Evolutionary conservation across 768 basidiomycete genomes (phyloP).

Genomic region (Chalciporus chontae): DNA sequence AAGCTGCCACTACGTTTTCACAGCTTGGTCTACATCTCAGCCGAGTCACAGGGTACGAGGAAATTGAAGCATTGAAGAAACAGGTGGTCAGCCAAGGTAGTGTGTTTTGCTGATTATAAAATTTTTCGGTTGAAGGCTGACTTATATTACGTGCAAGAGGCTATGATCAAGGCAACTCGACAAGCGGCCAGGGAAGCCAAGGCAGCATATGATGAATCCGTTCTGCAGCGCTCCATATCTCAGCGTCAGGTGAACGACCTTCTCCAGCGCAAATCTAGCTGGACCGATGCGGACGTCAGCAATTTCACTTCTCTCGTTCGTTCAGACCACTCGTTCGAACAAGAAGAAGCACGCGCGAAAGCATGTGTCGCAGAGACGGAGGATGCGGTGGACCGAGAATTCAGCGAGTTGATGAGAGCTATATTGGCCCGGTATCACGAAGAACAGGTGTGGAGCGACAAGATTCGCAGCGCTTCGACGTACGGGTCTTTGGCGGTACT

Average conservation of each 20-base stretch:
- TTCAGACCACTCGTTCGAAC: conserved; percentile 84
- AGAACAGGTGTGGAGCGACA: conserved; percentile 99
- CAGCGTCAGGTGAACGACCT: conserved; percentile 97
- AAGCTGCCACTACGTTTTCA: conserved; percentile 59
- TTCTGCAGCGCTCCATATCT: conserved; percentile 74
- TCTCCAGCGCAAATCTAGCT: conserved; percentile 87
- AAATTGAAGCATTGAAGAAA: conserved; percentile 78
- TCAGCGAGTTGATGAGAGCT: conserved; percentile 80
- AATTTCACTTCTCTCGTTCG: conserved; percentile 89
- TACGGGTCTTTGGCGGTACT: conserved; percentile 87
- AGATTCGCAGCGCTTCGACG: conserved; percentile 92
- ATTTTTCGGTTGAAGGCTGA: conserved; percentile 7
- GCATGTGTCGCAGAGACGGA: conserved; percentile 65
- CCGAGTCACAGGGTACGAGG: conserved; percentile 86
- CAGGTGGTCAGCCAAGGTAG: conserved; percentile 80
- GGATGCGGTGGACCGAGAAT: conserved; percentile 78
- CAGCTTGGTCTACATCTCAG: conserved; percentile 79
- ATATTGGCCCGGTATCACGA: conserved; percentile 95
- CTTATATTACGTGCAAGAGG: conserved; percentile 49
- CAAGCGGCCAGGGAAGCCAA: conserved; percentile 71
- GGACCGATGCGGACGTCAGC: conserved; percentile 85
- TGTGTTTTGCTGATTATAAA: conserved; percentile 19
- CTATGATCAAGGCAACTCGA: conserved; percentile 63
- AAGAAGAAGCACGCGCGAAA: conserved; percentile 72
- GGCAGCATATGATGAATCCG: conserved; percentile 69